phyloP scores from a whole-genome alignment of 768 basidiomycete genomes.

The Psilocybe azurescens region DNA sequence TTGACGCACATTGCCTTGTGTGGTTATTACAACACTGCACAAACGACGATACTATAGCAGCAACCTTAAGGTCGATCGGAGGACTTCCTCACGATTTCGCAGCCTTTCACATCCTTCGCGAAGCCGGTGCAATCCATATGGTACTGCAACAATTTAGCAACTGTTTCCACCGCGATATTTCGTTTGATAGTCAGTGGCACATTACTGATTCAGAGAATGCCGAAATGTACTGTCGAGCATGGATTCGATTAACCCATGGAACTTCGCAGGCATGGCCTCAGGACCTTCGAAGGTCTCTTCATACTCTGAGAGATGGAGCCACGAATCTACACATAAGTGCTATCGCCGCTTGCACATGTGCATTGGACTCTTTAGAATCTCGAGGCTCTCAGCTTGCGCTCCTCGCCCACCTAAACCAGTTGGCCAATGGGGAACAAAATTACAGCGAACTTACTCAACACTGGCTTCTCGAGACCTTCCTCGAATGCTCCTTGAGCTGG shows the following conservation, averaged over 20 bases:
- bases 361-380: slow-evolving; percentile 39
- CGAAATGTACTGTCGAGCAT: slow-evolving; percentile 44
- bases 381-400: slow-evolving; percentile 41
- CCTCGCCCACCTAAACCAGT: slow-evolving; percentile 36
- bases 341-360: slow-evolving; percentile 41
- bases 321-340: slow-evolving; percentile 36
- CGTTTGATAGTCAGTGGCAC: slow-evolving; percentile 41
- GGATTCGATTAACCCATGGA: slow-evolving; percentile 44
- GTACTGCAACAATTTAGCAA: slow-evolving; percentile 39
- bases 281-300: slow-evolving; percentile 38
- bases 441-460: slow-evolving; percentile 36
- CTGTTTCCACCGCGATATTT: slow-evolving; percentile 43
- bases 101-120: slow-evolving; percentile 40
- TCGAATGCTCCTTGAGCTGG: slow-evolving; percentile 42
- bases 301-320: slow-evolving; percentile 34
- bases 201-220: slow-evolving; percentile 38
- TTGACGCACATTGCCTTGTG: slow-evolving; percentile 41
- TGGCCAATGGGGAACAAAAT: slow-evolving; percentile 34
- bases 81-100: slow-evolving; percentile 44
- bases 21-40: slow-evolving; percentile 43
- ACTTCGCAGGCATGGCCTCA: slow-evolving; percentile 40
- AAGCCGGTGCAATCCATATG: slow-evolving; percentile 36
- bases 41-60: slow-evolving; percentile 35
- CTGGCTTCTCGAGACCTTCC: slow-evolving; percentile 45
- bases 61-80: slow-evolving; percentile 41